A percentile compares a stretch with the other conserved stretches of the same genome.
Conservation (phyloP, 768 basidiomycete genomes). For the Lactifluus piperatus region DNA sequence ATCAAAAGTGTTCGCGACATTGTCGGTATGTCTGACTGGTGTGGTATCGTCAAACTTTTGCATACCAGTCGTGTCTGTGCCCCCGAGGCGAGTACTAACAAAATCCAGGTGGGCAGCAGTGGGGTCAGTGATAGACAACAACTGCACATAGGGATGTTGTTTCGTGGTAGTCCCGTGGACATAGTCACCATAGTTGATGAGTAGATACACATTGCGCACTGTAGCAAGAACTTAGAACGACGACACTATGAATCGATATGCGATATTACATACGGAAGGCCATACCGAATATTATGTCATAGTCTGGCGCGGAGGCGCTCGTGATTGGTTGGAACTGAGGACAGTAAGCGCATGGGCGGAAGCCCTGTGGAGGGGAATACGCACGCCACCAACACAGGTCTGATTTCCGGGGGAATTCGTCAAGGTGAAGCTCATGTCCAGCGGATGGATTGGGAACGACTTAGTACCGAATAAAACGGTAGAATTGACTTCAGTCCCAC, state of each 20-base stretch:
- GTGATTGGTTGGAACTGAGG: constrained; percentile 62
- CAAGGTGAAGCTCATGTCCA: constrained; percentile 40
- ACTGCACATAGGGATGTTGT: constrained; percentile 50
- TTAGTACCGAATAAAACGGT: constrained; percentile 55
- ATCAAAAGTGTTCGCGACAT: neutral
- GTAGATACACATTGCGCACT: constrained; percentile 60
- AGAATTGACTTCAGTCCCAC: constrained; percentile 52
- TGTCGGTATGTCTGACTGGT: neutral
- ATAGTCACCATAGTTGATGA: constrained; percentile 60
- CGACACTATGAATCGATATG: neutral
- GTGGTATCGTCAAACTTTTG: neutral
- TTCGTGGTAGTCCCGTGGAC: constrained; percentile 33
- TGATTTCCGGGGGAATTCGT: constrained; percentile 21
- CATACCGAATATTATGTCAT: constrained; percentile 67
- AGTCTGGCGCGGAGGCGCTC: constrained; percentile 39
- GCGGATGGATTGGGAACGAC: constrained; percentile 52
- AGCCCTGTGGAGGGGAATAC: constrained; percentile 17
- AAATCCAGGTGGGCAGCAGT: constrained; percentile 32
- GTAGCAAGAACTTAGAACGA: neutral
- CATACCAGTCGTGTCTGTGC: constrained; percentile 10
- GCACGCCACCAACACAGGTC: constrained; percentile 38
- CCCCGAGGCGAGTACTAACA: constrained; percentile 25
- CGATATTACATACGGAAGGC: constrained; percentile 44
- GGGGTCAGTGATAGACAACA: constrained; percentile 48
- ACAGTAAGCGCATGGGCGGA: neutral